Evolutionary conservation across 2,329 filamentous ascomycete genomes (phyloP).

Genomic region (Cladosporium sp.): DNA sequence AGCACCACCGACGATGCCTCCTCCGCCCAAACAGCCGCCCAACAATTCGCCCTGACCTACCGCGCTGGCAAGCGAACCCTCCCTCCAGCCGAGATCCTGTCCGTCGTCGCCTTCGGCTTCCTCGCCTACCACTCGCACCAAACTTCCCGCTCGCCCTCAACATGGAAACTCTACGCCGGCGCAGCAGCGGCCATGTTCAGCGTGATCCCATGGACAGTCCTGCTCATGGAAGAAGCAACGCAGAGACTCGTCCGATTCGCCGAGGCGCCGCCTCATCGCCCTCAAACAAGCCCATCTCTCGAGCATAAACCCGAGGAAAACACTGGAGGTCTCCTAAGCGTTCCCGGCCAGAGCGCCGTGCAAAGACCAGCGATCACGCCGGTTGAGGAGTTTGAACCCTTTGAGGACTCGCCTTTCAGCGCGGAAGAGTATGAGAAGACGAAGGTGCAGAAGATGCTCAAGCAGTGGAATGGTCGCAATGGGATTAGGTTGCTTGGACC

Average conservation of each 20-base stretch:
- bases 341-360: background rate
- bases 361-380: conserved; percentile 14
- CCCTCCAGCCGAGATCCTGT: conserved; percentile 14
- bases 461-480: conserved; percentile 13
- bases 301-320: background rate
- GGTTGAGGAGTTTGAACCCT: conserved; percentile 18
- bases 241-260: conserved; percentile 14
- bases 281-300: background rate
- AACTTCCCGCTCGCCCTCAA: background rate
- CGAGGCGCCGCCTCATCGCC: conserved; percentile 4
- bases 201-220: conserved; percentile 14
- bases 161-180: conserved; percentile 16
- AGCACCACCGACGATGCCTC: conserved; percentile 11
- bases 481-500: conserved; percentile 9
- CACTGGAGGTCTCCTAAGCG: background rate
- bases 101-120: conserved; percentile 13
- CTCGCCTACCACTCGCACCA: conserved; percentile 13
- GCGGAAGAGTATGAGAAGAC: conserved; percentile 16
- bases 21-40: conserved; percentile 14
- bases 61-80: conserved; percentile 12
- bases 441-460: conserved; percentile 17
- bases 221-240: conserved; percentile 12
- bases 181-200: conserved; percentile 14
- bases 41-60: conserved; percentile 15
- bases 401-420: conserved; percentile 16